A percentile compares a stretch with the other conserved stretches of the same genome.
These are phyloP conservation scores for Stachybotrys chartarum DNA, from an alignment of 2,329 filamentous ascomycete genomes.

Conservation along the genomic window DNA sequence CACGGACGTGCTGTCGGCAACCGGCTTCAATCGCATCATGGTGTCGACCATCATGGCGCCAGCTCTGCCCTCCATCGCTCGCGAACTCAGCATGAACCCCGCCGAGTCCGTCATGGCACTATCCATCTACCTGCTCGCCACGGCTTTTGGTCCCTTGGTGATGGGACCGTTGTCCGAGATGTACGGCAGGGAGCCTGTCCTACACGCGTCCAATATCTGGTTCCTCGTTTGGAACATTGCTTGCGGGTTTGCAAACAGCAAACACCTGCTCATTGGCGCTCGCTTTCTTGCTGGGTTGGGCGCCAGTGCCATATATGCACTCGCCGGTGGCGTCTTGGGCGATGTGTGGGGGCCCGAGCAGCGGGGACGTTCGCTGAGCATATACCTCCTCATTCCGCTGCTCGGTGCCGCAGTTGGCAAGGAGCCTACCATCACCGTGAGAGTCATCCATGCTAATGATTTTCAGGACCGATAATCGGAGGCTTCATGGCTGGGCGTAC, in stretches of 20 bases:
- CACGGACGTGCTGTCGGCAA: slow-evolving; percentile 39
- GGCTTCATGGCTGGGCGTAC: slow-evolving; percentile 28
- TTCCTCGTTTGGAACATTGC: slow-evolving; percentile 43
- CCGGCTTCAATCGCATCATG: slow-evolving; percentile 44
- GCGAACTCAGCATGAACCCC: slow-evolving; percentile 42
- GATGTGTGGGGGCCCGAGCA: slow-evolving; percentile 40
- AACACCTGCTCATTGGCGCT: slow-evolving; percentile 32
- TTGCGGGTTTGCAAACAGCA: slow-evolving; percentile 32
- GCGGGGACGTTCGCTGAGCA: slow-evolving; percentile 30
- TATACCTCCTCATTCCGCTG: slow-evolving; percentile 31
- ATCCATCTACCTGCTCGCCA: slow-evolving; percentile 35
- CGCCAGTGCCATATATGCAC: slow-evolving; percentile 35
- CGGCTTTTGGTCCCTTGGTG: slow-evolving; percentile 34
- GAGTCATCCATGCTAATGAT: too few species aligned
- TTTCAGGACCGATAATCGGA: slow-evolving; percentile 27
- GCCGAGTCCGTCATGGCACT: slow-evolving; percentile 39
- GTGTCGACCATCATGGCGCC: slow-evolving; percentile 46
- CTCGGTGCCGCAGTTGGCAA: slow-evolving; percentile 29
- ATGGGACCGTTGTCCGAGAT: slow-evolving; percentile 40
- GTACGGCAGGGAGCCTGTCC: slow-evolving; percentile 34
- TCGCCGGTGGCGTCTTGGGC: slow-evolving; percentile 38
- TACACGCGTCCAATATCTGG: slow-evolving; percentile 37
- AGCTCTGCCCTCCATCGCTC: slow-evolving; percentile 38
- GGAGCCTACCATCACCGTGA: slow-evolving; percentile 1
- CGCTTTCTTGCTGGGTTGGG: slow-evolving; percentile 42